Evolutionary conservation across 768 basidiomycete genomes (phyloP), one percentile per base, ranked within the genome.

Genomic region (Lentinula edodes): DNA sequence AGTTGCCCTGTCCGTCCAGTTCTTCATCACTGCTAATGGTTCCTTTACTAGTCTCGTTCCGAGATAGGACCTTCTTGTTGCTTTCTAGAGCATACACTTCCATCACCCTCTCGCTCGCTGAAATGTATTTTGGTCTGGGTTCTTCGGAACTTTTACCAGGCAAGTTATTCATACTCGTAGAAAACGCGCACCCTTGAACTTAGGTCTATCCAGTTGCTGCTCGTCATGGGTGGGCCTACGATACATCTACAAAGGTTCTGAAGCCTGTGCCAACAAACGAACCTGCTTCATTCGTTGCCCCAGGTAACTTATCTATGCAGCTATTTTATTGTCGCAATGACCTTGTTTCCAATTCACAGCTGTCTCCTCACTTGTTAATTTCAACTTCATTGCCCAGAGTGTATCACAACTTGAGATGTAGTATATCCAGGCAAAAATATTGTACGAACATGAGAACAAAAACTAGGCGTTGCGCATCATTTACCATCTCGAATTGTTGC

Each of bases 81-180:
- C 66, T 90, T 20, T 80, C 84, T 8, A 82, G 78, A 66, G 87
- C 86, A n/a, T 90, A 89, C 71, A 79, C 82, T 2, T 84, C 86
- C 1, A 72, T 91, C 23, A 80, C 83, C 12, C 62, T 85, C 10
- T 60, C 78, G 2, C 75, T 86, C 3, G 85, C 83, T 12, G 79
- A 83, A 64, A 71, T 64, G 32, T 90, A 89, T 68, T 76, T 90
- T 45, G 85, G 86, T 23, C 71, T 84, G 62, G 61, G 72, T 7
- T 62, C 70, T 3, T 77, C 78, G 20, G 69, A 76, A 45, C 69
- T 80, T 13, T 65, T 82, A 15, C 51, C 66, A 51, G 76, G 81
- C 81, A 52, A 53, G 73, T 52, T 64, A 16, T 3, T 52, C 35
- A 39, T 6, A 12, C 28, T 41, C n/a, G 18, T 45, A 52, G 12